Evolutionary conservation across 306 rosid species (phyloP), one percentile per base, ranked within the genome.

Genomic region (Nissolia schottii): DNA sequence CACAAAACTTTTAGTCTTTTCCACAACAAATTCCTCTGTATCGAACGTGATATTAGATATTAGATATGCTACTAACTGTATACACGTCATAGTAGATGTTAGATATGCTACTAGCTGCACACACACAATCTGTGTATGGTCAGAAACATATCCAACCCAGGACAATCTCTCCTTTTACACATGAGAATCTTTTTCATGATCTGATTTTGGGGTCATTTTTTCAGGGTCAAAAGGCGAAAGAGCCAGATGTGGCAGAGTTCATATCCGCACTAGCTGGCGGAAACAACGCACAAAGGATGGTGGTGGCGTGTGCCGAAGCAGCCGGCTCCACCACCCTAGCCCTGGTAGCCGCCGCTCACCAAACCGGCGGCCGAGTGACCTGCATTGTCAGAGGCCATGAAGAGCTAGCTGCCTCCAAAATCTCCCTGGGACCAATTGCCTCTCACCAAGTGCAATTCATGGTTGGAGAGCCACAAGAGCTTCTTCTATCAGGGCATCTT

Each of bases 181-280:
- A 48, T 20, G 28, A 16, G 13, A 71, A 15, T 76, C 16, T 35
- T 31, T 1, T 34, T 19, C 40, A 18, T 4, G n/a, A 73, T 40
- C 61, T 41, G 14, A 34, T 69, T n/a, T 58, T 27, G 1, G 34
- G 4, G 4, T 18, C 0, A 18, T 55, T 0, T 18, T 9, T 8
- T 62, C 75, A 92, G 92, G 89, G 87, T 5, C 78, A 81, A 32
- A 89, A 75, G 45, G 75, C 77, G 0, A 87, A 83, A 45, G 90
- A 87, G 71, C 97, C 96, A 35, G 82, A 92, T 59, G 90, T 82
- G 46, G 93, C 85, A 0, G 97, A 92, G 81, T 92, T 92, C 66
- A 83, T 92, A 62, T 92, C 97, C 58, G 96, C 97, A 2, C 69
- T 89, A 49, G 96, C 97, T 0, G 96, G 92, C 0, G 96, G 96